phyloP scores from a whole-genome alignment of 1,139 yeast genomes.

The Diutina scorzettiae region DNA sequence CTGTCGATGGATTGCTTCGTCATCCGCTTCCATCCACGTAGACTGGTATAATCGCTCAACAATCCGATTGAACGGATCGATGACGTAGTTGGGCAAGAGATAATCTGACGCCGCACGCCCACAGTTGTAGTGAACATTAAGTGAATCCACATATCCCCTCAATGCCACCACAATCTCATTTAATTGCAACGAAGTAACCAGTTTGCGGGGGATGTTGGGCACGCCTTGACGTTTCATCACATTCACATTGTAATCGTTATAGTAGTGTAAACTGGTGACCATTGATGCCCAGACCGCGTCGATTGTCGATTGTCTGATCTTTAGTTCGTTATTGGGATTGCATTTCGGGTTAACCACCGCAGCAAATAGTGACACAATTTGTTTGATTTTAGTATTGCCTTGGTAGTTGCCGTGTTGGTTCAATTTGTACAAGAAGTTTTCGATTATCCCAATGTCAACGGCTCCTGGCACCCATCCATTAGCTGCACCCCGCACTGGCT shows the following conservation, averaged over 20 bases:
- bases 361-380: constrained; percentile 9
- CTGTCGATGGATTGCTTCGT: constrained; percentile 15
- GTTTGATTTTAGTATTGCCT: constrained; percentile 12
- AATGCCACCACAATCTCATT: constrained; percentile 6
- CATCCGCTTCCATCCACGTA: constrained; percentile 16
- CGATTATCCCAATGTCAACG: constrained; percentile 12
- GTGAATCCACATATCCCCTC: constrained; percentile 13
- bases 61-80: constrained; percentile 18
- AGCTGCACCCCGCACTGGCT: background rate
- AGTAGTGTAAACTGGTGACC: constrained; percentile 23
- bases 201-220: constrained; percentile 16
- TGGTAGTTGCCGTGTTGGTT: constrained; percentile 14
- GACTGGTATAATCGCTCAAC: constrained; percentile 15
- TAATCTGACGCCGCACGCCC: constrained; percentile 8
- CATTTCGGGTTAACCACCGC: constrained; percentile 12
- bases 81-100: constrained; percentile 14
- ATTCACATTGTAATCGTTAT: constrained; percentile 22
- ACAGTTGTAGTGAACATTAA: constrained; percentile 13
- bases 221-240: constrained; percentile 9
- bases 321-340: constrained; percentile 12
- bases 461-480: background rate
- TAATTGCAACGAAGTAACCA: constrained; percentile 17
- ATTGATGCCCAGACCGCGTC: constrained; percentile 21
- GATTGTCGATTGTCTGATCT: constrained; percentile 17
- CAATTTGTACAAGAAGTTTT: constrained; percentile 23